Percentiles rank a stretch among this genome's conserved stretches.
Conservation (phyloP, 768 basidiomycete species). For the Mycena olivaceomarginata region DNA sequence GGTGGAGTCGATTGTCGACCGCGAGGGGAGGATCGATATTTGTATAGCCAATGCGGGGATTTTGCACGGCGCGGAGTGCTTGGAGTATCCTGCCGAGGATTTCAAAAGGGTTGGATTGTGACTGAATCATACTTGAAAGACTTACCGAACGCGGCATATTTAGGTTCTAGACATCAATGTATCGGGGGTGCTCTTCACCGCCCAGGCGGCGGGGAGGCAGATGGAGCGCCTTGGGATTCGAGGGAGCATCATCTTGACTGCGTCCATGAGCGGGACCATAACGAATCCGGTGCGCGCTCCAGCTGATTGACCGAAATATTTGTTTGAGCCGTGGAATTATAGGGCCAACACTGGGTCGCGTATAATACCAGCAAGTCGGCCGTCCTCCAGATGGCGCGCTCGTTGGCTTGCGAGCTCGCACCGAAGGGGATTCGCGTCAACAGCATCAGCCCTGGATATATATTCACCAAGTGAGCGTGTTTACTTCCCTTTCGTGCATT, state of each 20-base stretch:
- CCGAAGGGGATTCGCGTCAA: constrained; percentile 82
- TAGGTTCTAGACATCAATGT: constrained; percentile 75
- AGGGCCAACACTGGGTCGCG: constrained; percentile 82
- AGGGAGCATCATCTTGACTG: constrained; percentile 77
- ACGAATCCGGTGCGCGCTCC: constrained; percentile 75
- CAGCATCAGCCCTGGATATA: constrained; percentile 82
- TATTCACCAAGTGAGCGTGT: constrained; percentile 72
- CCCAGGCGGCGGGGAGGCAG: constrained; percentile 75
- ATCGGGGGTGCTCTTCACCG: constrained; percentile 72
- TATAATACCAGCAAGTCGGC: constrained; percentile 87
- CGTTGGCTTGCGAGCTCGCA: constrained; percentile 86
- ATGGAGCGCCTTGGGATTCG: constrained; percentile 69
- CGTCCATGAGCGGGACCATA: constrained; percentile 79
- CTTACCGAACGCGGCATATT: constrained; percentile 10
- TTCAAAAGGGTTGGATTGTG: constrained; percentile 73
- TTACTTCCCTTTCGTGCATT: not conserved
- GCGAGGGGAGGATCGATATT: constrained; percentile 83
- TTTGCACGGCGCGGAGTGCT: constrained; percentile 75
- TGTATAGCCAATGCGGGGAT: constrained; percentile 89
- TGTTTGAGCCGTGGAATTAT: not conserved
- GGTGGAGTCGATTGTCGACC: constrained; percentile 76
- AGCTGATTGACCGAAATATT: not conserved
- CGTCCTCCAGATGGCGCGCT: constrained; percentile 87
- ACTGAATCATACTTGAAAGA: not conserved
- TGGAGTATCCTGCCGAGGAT: constrained; percentile 79